Evolutionary conservation across 140 eudicot species (phyloP).

Genomic region (Bidens hawaiensis): DNA sequence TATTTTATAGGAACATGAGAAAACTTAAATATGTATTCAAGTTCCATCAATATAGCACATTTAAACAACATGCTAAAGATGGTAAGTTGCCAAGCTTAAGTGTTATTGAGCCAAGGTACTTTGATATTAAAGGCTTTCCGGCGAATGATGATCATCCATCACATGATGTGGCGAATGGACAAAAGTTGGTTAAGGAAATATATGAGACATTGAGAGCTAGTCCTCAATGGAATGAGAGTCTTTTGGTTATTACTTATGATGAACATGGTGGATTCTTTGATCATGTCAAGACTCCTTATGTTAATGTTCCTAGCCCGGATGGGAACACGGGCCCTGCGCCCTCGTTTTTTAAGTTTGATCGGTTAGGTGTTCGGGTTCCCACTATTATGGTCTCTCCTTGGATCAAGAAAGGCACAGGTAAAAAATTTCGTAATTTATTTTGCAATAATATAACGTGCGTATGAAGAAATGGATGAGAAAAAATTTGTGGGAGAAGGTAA

Average conservation of each 20-base stretch:
- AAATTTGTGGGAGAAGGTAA: no score
- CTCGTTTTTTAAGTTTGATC: constrained; percentile 76
- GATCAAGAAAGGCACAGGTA: constrained; percentile 98
- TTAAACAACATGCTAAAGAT: constrained; percentile 69
- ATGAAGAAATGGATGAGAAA: no score
- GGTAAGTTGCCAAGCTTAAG: constrained; percentile 77
- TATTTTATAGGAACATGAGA: constrained; percentile 86
- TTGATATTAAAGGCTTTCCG: constrained; percentile 58
- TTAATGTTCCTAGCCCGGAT: constrained; percentile 83
- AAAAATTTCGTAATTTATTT: neutral
- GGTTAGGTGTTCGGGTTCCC: constrained; percentile 94
- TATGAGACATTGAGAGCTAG: constrained; percentile 83
- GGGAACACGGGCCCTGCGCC: constrained; percentile 97
- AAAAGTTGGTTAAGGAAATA: constrained; percentile 81
- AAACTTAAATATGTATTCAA: constrained; percentile 74
- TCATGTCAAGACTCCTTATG: constrained; percentile 92
- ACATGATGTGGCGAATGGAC: constrained; percentile 97
- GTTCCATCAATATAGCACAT: constrained; percentile 60
- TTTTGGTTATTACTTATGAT: constrained; percentile 85
- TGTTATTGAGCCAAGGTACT: constrained; percentile 91
- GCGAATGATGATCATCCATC: constrained; percentile 99
- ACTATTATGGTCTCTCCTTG: constrained; percentile 98
- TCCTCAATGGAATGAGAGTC: constrained; percentile 95
- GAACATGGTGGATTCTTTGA: constrained; percentile 99
- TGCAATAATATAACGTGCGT: no score